Conservation (phyloP, 2,329 filamentous ascomycete species). For the Phyllosticta ampelicida region DNA sequence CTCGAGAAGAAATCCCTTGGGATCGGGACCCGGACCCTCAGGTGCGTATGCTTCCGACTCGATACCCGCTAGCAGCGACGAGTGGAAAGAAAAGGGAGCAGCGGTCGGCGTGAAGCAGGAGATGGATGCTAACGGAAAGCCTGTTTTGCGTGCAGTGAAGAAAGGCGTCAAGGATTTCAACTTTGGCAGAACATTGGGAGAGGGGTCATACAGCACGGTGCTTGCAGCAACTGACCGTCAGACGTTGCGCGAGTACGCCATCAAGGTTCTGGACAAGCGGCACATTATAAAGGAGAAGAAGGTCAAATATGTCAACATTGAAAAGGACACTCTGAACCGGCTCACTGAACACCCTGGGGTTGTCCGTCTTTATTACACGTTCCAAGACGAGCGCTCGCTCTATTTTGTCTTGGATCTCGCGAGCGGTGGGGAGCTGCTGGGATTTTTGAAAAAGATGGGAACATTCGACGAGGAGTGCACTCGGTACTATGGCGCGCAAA, state of each 20-base stretch:
- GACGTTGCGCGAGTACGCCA: constrained; percentile 89
- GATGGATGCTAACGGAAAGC: constrained; percentile 72
- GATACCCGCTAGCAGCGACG: constrained; percentile 60
- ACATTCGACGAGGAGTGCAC: constrained; percentile 95
- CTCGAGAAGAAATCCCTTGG: constrained; percentile 59
- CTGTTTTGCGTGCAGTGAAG: constrained; percentile 74
- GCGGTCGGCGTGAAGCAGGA: constrained; percentile 74
- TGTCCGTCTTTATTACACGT: constrained; percentile 94
- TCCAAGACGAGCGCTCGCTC: constrained; percentile 89
- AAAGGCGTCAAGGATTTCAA: constrained; percentile 96
- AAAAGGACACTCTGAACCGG: constrained; percentile 94
- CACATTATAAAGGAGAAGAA: constrained; percentile 99
- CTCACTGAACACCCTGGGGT: constrained; percentile 94
- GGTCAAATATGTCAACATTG: constrained; percentile 99
- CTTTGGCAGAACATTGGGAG: constrained; percentile 81
- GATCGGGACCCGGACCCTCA: constrained; percentile 42
- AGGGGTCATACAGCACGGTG: constrained; percentile 96
- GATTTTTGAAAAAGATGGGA: constrained; percentile 84
- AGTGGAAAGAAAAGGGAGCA: constrained; percentile 95
- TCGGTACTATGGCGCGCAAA: constrained; percentile 88
- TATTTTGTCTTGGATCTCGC: constrained; percentile 96
- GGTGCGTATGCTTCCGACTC: constrained; percentile 48
- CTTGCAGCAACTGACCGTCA: constrained; percentile 86
- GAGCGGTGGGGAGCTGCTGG: constrained; percentile 81
- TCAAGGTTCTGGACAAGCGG: constrained; percentile 95